Conservation (phyloP, 1,284 basidiomycete species). For the Vanrija humicola region DNA sequence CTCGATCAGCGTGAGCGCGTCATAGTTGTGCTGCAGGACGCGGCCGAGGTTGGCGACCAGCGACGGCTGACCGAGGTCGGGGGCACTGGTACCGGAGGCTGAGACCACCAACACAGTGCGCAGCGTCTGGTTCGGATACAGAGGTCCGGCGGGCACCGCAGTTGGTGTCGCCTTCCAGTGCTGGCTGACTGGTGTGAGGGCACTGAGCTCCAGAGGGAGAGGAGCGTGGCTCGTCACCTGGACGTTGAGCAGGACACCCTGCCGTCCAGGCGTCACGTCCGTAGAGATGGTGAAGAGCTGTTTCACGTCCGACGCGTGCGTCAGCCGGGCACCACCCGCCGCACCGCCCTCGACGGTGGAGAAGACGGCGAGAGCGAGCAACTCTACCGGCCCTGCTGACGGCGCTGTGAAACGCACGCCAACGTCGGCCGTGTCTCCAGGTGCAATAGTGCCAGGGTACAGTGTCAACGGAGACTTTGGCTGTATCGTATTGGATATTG, state of each 20-base stretch:
- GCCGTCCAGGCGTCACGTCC: constrained; percentile 1
- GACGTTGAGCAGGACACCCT: constrained; percentile 9
- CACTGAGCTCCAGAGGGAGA: constrained; percentile 3
- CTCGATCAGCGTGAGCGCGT: constrained; percentile 1
- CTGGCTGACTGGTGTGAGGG: constrained; percentile 1
- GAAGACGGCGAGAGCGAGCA: constrained; percentile 28
- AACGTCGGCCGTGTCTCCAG: constrained; percentile 23
- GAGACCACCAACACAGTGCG: constrained; percentile 15
- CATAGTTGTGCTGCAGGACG: constrained; percentile 25
- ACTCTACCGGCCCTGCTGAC: constrained; percentile 18
- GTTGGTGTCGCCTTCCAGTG: constrained; percentile 6
- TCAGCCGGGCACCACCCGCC: constrained; percentile 12
- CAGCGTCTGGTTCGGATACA: constrained; percentile 34
- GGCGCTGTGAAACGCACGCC: constrained; percentile 22
- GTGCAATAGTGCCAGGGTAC: constrained; percentile 15
- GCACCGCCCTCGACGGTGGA: constrained; percentile 15
- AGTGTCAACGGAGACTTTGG: constrained; percentile 14
- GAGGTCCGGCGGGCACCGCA: background rate
- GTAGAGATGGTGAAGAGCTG: constrained; percentile 7
- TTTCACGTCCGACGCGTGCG: constrained; percentile 17
- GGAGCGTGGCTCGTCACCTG: constrained; percentile 11
- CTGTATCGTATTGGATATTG: constrained; percentile 27
- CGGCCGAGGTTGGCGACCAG: constrained; percentile 26
- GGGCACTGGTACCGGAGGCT: background rate
- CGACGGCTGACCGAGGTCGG: constrained; percentile 21